phyloP scores from a whole-genome alignment of 805 yeast species.

The Hanseniaspora taiwanica region DNA sequence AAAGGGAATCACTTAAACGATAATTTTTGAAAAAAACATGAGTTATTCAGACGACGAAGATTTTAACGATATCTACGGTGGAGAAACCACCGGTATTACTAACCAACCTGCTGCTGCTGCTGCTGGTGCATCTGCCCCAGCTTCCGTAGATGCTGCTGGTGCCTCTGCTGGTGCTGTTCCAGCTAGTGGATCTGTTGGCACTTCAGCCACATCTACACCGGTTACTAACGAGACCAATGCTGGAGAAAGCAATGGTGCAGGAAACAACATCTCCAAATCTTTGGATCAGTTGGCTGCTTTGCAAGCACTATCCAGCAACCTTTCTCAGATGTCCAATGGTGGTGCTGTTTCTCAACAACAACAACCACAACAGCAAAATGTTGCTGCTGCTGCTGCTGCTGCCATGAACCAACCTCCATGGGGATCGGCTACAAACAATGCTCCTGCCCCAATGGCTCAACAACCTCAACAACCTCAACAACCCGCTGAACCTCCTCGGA shows the following conservation, averaged over 20 bases:
- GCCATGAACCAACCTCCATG: slow-evolving; percentile 13
- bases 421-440: slow-evolving; percentile 12
- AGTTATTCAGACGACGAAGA: slow-evolving; percentile 80
- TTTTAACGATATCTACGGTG: slow-evolving; percentile 77
- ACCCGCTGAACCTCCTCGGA: slow-evolving; percentile 17
- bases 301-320: neutral
- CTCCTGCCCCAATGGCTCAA: slow-evolving; percentile 12
- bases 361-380: slow-evolving; percentile 7
- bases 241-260: too few relatives aligned
- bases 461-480: slow-evolving; percentile 11
- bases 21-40: slow-evolving; percentile 39
- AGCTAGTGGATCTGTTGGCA: neutral
- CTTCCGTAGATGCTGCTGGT: slow-evolving; percentile 1
- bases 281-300: slow-evolving; percentile 3
- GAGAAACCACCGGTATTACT: slow-evolving; percentile 8
- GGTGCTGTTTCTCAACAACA: neutral
- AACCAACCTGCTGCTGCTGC: slow-evolving; percentile 7
- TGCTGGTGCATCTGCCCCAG: slow-evolving; percentile 7
- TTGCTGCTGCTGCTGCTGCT: slow-evolving; percentile 9
- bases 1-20: slow-evolving; percentile 63
- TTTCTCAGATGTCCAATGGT: neutral
- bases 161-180: neutral
- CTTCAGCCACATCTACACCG: slow-evolving; percentile 2
- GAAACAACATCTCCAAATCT: too few relatives aligned
- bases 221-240: too few relatives aligned